Conservation (phyloP, 176 grass and related monocot species). For the Oryza meyeriana region DNA sequence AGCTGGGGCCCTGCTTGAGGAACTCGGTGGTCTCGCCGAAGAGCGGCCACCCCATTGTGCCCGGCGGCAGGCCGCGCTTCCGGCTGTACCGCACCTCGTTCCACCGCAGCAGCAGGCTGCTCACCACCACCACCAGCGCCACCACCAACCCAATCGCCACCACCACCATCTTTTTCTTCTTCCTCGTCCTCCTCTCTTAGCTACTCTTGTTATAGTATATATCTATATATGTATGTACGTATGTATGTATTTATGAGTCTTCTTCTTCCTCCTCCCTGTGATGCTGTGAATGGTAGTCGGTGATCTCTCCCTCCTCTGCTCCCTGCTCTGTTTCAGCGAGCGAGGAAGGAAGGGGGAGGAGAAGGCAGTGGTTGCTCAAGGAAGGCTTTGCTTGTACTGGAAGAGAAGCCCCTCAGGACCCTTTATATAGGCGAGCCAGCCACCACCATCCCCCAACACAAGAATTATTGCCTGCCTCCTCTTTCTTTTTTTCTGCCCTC, state of each 20-base stretch:
- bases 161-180: conserved; percentile 7
- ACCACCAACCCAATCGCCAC: neutral
- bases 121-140: conserved; percentile 20
- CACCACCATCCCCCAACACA: neutral
- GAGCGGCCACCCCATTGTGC: conserved; percentile 96
- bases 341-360: neutral
- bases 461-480: conserved; percentile 35
- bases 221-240: no score
- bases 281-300: neutral
- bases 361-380: neutral
- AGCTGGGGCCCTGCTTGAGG: conserved; percentile 71
- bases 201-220: no score
- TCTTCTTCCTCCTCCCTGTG: neutral
- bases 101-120: conserved; percentile 78
- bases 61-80: conserved; percentile 62
- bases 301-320: neutral
- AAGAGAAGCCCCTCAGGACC: neutral
- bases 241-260: neutral
- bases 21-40: conserved; percentile 95
- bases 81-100: conserved; percentile 79
- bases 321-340: neutral
- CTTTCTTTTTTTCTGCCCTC: neutral
- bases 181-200: neutral
- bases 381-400: neutral
- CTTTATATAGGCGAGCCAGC: conserved; percentile 49